Conservation (phyloP, 78 protist species). For the Chrysochromulina parva region DNA sequence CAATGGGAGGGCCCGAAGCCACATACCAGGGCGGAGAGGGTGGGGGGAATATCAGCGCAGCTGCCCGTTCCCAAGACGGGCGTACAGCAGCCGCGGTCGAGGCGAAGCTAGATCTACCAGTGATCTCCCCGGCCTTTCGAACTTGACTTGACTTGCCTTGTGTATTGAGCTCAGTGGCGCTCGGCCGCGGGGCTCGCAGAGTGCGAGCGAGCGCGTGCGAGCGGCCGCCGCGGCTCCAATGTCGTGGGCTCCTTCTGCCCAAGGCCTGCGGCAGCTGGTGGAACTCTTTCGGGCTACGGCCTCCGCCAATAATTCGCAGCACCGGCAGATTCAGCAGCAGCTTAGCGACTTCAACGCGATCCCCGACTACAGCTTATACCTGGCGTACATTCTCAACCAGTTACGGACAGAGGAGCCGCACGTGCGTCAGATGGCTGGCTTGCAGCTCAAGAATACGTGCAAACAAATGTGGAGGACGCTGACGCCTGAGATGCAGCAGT, state of each 20-base stretch:
- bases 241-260: neutral
- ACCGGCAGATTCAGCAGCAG: constrained; percentile 9
- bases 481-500: neutral
- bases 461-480: neutral
- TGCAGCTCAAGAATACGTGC: constrained; percentile 43
- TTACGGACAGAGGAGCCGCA: neutral
- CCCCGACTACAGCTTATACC: constrained; percentile 24
- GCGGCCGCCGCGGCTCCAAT: too few relatives aligned
- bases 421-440: constrained; percentile 19
- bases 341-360: neutral
- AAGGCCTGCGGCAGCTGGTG: neutral
- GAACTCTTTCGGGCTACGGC: neutral
- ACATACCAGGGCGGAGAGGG: too few relatives aligned
- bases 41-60: too few relatives aligned
- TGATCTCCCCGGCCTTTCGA: too few relatives aligned
- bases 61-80: too few relatives aligned
- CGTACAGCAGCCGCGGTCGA: too few relatives aligned
- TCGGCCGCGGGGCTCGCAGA: too few relatives aligned
- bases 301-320: neutral
- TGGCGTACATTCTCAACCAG: neutral
- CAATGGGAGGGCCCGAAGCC: too few relatives aligned
- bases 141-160: too few relatives aligned
- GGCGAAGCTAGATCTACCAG: too few relatives aligned
- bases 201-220: too few relatives aligned
- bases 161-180: too few relatives aligned